Conservation (phyloP, 2,329 filamentous ascomycete genomes). For the Lachnellula cervina region DNA sequence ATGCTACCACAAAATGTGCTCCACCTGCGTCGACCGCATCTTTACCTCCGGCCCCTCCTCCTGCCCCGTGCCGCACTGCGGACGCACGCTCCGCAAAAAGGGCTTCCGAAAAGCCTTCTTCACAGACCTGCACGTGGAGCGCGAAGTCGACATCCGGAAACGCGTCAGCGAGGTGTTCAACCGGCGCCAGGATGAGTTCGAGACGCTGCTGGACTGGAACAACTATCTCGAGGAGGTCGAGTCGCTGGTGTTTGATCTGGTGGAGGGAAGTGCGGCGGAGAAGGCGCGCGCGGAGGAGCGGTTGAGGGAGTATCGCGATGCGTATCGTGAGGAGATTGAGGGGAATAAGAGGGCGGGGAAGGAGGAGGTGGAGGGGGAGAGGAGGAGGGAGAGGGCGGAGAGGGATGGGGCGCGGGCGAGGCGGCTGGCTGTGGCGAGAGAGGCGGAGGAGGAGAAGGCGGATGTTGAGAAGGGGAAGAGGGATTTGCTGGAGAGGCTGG, state of each 20-base stretch:
- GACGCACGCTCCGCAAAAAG: slow-evolving; percentile 77
- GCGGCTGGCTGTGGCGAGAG: slow-evolving; percentile 57
- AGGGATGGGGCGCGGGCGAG: slow-evolving; percentile 60
- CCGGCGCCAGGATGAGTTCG: slow-evolving; percentile 85
- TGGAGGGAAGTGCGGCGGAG: slow-evolving; percentile 61
- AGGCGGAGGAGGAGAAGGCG: slow-evolving; percentile 66
- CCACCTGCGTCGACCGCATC: slow-evolving; percentile 89
- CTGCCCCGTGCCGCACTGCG: slow-evolving; percentile 86
- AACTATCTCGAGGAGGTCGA: slow-evolving; percentile 94
- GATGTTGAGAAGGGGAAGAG: slow-evolving; percentile 59
- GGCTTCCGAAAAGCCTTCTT: slow-evolving; percentile 88
- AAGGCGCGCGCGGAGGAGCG: slow-evolving; percentile 41
- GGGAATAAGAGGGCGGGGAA: slow-evolving; percentile 50
- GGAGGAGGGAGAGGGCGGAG: slow-evolving; percentile 57
- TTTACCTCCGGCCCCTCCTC: slow-evolving; percentile 88
- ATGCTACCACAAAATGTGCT: slow-evolving; percentile 99
- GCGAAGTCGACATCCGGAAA: slow-evolving; percentile 86
- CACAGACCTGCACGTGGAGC: slow-evolving; percentile 78
- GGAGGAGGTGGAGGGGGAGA: slow-evolving; percentile 50
- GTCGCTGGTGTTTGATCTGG: slow-evolving; percentile 81
- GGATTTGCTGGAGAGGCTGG: slow-evolving; percentile 66
- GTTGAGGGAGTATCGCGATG: slow-evolving; percentile 66
- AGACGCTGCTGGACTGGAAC: slow-evolving; percentile 77
- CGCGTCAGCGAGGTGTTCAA: slow-evolving; percentile 81
- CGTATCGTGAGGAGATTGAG: slow-evolving; percentile 66